These are phyloP conservation scores for Tephrocybe rancida DNA, from an alignment of 768 basidiomycete genomes.

Conservation along the genomic window DNA sequence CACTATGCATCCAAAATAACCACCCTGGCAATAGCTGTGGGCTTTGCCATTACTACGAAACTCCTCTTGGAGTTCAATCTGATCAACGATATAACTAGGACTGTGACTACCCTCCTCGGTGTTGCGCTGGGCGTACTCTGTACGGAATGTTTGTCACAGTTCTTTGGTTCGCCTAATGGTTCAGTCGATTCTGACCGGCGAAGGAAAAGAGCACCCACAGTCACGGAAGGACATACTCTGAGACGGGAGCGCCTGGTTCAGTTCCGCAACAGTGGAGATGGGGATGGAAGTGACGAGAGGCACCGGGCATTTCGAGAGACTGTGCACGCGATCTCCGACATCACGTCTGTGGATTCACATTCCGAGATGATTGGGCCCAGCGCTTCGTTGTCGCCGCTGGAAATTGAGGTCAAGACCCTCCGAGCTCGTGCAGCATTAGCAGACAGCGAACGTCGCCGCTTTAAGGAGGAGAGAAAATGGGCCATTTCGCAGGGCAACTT, in stretches of 20 bases:
- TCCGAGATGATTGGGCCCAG: constrained; percentile 66
- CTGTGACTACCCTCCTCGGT: constrained; percentile 64
- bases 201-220: constrained; percentile 29
- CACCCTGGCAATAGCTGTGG: constrained; percentile 56
- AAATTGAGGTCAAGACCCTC: constrained; percentile 75
- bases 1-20: constrained; percentile 65
- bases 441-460: constrained; percentile 80
- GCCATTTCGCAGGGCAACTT: constrained; percentile 77
- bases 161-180: constrained; percentile 53
- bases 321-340: constrained; percentile 46
- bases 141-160: constrained; percentile 71
- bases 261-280: constrained; percentile 44
- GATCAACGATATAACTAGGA: constrained; percentile 54
- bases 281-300: constrained; percentile 32
- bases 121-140: constrained; percentile 68
- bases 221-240: constrained; percentile 15
- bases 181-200: constrained; percentile 30
- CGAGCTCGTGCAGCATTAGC: constrained; percentile 79
- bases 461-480: constrained; percentile 89
- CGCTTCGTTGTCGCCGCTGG: constrained; percentile 60
- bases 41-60: constrained; percentile 58
- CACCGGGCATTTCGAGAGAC: constrained; percentile 23
- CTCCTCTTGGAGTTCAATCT: constrained; percentile 65
- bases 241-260: constrained; percentile 47
- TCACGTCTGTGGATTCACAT: constrained; percentile 70